Conservation (phyloP, 768 basidiomycete genomes). For the Lactarius sanguifluus region DNA sequence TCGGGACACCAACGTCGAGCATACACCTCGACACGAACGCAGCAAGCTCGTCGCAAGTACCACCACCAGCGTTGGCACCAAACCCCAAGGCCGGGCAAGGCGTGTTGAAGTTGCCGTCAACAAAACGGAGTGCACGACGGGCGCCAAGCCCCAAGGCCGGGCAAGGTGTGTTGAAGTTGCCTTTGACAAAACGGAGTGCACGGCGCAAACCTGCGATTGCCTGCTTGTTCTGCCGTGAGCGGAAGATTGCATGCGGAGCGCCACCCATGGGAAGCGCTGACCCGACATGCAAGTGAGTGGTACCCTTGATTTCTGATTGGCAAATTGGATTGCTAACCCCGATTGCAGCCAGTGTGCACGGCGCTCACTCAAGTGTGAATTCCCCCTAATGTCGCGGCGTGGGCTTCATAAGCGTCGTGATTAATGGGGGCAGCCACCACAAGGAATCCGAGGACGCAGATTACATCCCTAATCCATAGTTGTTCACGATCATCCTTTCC, state of each 20-base stretch:
- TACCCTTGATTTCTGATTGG: not conserved
- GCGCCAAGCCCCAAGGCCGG: no score
- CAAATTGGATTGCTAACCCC: slow-evolving; percentile 10
- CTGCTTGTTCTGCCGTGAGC: slow-evolving; percentile 45
- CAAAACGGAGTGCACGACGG: no score
- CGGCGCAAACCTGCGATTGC: slow-evolving; percentile 35
- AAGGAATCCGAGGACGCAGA: slow-evolving; percentile 11
- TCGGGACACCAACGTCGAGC: no score
- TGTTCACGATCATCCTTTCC: not conserved
- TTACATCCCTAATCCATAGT: slow-evolving; percentile 21
- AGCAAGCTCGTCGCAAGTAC: no score
- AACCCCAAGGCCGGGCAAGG: no score
- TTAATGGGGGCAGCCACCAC: not conserved
- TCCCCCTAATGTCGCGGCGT: slow-evolving; percentile 29
- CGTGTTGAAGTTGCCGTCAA: no score
- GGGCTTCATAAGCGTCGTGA: slow-evolving; percentile 30
- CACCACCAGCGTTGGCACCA: no score
- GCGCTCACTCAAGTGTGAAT: slow-evolving; percentile 29
- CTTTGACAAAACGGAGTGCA: slow-evolving; percentile 20
- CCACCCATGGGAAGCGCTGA: slow-evolving; percentile 26
- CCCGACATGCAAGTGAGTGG: slow-evolving; percentile 28
- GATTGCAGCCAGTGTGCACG: slow-evolving; percentile 11
- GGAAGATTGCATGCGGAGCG: slow-evolving; percentile 43
- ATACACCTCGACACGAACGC: no score
- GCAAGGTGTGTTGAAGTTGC: slow-evolving; percentile 24